Evolutionary conservation across 768 basidiomycete species (phyloP).

Genomic region (Mycena floridula): DNA sequence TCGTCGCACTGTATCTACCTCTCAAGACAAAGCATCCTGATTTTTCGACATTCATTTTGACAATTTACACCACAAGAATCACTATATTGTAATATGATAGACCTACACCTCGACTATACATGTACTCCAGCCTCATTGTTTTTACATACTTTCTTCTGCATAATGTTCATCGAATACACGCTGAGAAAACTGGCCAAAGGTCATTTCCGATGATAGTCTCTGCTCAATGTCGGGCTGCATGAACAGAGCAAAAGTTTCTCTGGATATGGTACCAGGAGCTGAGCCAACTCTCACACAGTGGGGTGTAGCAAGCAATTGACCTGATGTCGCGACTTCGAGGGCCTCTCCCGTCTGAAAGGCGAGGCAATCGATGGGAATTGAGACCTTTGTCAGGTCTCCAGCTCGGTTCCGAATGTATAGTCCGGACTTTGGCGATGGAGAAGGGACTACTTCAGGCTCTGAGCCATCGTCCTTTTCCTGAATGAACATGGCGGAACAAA

Average conservation of each 20-base stretch:
- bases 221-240: slow-evolving; percentile 87
- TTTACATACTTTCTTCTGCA: slow-evolving; percentile 13
- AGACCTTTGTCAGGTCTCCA: slow-evolving; percentile 72
- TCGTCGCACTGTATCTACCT: slow-evolving; percentile 32
- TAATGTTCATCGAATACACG: slow-evolving; percentile 64
- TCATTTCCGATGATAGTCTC: slow-evolving; percentile 58
- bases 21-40: slow-evolving; percentile 14
- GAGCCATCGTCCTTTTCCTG: slow-evolving; percentile 31
- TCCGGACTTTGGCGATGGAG: slow-evolving; percentile 76
- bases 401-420: slow-evolving; percentile 88
- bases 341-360: slow-evolving; percentile 99
- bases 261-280: slow-evolving; percentile 42
- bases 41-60: neutral
- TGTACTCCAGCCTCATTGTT: neutral
- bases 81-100: neutral
- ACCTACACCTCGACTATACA: neutral
- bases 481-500: slow-evolving; percentile 91
- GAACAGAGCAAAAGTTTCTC: slow-evolving; percentile 88
- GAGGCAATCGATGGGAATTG: slow-evolving; percentile 78
- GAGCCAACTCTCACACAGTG: slow-evolving; percentile 84
- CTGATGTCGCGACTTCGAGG: slow-evolving; percentile 80
- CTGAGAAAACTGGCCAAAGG: slow-evolving; percentile 90
- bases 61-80: neutral
- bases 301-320: slow-evolving; percentile 82
- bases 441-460: slow-evolving; percentile 43